phyloP scores from a whole-genome alignment of 306 rosid genomes.

The Myrica gale region DNA sequence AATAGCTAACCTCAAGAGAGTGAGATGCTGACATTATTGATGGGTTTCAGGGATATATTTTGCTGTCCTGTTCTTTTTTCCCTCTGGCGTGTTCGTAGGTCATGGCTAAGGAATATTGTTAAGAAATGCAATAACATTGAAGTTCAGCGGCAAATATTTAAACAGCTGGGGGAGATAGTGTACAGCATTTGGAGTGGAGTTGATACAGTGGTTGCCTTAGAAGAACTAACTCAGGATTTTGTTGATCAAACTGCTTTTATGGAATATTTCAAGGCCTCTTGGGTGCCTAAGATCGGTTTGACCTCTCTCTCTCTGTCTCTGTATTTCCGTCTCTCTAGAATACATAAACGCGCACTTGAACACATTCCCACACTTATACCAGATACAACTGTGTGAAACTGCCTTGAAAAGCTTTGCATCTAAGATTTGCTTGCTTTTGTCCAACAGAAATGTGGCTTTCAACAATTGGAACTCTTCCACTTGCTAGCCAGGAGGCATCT shows the following conservation, averaged over 20 bases:
- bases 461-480: constrained; percentile 62
- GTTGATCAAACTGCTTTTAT: constrained; percentile 82
- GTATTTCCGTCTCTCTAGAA: constrained; percentile 33
- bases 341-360: constrained; percentile 3
- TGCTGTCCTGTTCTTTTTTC: constrained; percentile 81
- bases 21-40: constrained; percentile 26
- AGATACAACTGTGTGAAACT: constrained; percentile 4
- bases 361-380: not conserved
- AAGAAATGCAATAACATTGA: constrained; percentile 69
- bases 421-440: constrained; percentile 9
- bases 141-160: constrained; percentile 84
- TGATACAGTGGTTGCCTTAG: constrained; percentile 49
- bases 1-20: not conserved
- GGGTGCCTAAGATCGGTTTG: constrained; percentile 95
- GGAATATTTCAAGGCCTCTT: constrained; percentile 77
- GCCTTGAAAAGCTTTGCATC: constrained; percentile 15
- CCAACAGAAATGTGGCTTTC: constrained; percentile 93
- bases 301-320: constrained; percentile 39
- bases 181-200: constrained; percentile 66
- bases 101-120: constrained; percentile 86
- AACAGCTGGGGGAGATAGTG: constrained; percentile 67
- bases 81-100: constrained; percentile 87
- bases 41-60: constrained; percentile 67
- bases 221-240: constrained; percentile 69
- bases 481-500: constrained; percentile 94